Evolutionary conservation across 345 rosid genomes (phyloP), one percentile per base, ranked within the genome.

Genomic region (Conringia planisiliqua): DNA sequence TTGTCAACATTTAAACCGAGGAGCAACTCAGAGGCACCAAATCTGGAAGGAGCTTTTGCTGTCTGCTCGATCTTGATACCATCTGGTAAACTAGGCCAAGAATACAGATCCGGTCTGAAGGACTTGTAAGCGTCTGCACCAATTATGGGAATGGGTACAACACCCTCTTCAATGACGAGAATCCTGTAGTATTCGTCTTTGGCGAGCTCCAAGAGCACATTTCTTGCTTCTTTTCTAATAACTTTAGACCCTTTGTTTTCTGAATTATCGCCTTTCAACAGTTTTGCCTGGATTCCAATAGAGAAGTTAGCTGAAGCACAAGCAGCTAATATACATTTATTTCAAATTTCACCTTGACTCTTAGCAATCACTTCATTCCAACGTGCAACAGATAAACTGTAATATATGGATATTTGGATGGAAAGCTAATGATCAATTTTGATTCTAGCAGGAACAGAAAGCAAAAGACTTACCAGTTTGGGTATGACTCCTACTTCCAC

Each of bases 1-100:
- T 82, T 62, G 46, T 79, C 89, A 79, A 80, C 76, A 68, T 81
- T 76, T 51, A 89, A 78, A 46, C 98, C 97, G 10, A 87, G 90
- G 35, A 88, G 92, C 58, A 89, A 76, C 64, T 91, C 90, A 47
- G 90, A 83, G 46, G 96, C 98, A 76, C 94, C 97, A 70, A 75
- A 91, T 64, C 80, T 88, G 7, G 91, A 88, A 82, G 87, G 92
- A 58, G 79, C 78, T 66, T 77, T 81, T 61, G 82, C 70, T 35
- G 85, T 79, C 66, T 76, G 89, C 68, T 86, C 88, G 26, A 90
- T 79, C 71, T 80, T 82, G 30, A 86, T 78, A 36, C 90, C 96
- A 71, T 93, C 98, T 29, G 97, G 97, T 66, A 93, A 81, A 58
- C 77, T 83, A 76, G 97, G 96, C 97, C 93, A 85, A 14, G 98